Evolutionary conservation across 2,329 filamentous ascomycete species (phyloP).

Genomic region (Scolecobasidium constrictum): DNA sequence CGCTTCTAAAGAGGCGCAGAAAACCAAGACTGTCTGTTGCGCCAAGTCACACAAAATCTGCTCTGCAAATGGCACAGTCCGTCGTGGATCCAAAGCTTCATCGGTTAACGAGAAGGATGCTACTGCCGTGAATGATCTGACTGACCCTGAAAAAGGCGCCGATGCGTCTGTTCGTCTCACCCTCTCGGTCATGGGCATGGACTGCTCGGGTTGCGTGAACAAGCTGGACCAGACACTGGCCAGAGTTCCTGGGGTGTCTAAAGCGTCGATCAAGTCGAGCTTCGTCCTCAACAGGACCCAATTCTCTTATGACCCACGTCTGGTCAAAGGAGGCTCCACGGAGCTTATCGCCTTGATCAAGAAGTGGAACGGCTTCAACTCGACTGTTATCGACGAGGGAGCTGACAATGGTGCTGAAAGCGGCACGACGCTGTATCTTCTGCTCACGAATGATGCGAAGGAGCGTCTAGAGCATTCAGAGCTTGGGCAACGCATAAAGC

Average conservation of each 20-base stretch:
- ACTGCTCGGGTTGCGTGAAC: not conserved
- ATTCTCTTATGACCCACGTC: not conserved
- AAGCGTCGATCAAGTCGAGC: slow-evolving; percentile 4
- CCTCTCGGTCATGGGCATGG: slow-evolving; percentile 1
- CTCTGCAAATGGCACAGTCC: too few relatives aligned
- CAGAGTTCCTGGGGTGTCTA: not conserved
- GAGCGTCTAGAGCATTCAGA: not conserved
- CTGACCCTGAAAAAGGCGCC: too few relatives aligned
- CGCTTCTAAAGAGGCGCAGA: too few relatives aligned
- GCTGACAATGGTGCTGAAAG: slow-evolving; percentile 1
- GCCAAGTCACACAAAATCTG: too few relatives aligned
- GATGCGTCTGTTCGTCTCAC: not conserved
- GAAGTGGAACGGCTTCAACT: not conserved
- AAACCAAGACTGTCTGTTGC: too few relatives aligned
- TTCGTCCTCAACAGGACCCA: slow-evolving; percentile 1
- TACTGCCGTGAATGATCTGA: too few relatives aligned
- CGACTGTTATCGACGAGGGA: slow-evolving; percentile 2
- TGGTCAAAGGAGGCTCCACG: not conserved
- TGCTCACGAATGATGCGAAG: slow-evolving; percentile 1
- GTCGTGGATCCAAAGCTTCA: too few relatives aligned
- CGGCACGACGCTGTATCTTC: slow-evolving; percentile 1
- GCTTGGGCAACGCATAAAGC: too few relatives aligned
- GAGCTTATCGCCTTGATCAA: slow-evolving; percentile 3
- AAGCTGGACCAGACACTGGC: slow-evolving; percentile 4
- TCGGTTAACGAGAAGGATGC: too few relatives aligned